A percentile compares a stretch with the other conserved stretches of the same genome.
Conservation (phyloP, 2,329 filamentous ascomycete species). For the Fusarium succisae region DNA sequence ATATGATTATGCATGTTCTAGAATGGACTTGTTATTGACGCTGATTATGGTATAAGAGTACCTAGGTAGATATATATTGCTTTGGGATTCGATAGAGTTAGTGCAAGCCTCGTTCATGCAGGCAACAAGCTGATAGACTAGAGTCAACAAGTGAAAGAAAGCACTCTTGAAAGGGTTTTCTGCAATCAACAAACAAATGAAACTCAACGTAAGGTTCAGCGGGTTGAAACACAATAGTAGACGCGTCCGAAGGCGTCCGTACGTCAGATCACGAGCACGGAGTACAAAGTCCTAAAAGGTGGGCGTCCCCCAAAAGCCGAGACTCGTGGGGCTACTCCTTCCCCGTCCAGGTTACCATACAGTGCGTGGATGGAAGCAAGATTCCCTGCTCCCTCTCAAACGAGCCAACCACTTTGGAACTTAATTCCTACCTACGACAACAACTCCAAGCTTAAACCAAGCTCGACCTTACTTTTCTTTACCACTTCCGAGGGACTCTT, state of each 20-base stretch:
- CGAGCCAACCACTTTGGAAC: conserved; percentile 30
- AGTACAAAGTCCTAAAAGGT: conserved; percentile 24
- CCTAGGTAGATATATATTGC: neutral
- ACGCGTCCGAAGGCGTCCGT: conserved; percentile 3
- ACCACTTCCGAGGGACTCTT: conserved; percentile 1
- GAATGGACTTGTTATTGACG: neutral
- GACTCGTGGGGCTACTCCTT: conserved; percentile 35
- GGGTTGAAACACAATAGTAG: conserved; percentile 1
- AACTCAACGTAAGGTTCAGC: neutral
- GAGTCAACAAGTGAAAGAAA: neutral
- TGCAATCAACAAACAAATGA: neutral
- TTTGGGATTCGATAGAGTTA: too few relatives aligned
- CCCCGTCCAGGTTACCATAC: conserved; percentile 21
- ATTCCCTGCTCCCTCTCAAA: conserved; percentile 32
- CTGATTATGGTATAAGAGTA: neutral
- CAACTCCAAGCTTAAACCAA: conserved; percentile 3
- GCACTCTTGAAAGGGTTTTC: neutral
- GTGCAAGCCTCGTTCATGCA: neutral
- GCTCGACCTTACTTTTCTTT: neutral
- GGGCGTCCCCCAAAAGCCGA: conserved; percentile 5
- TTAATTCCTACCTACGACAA: conserved; percentile 28
- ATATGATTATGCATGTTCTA: conserved; percentile 3
- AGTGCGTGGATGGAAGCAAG: conserved; percentile 20
- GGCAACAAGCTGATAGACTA: neutral
- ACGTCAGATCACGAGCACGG: conserved; percentile 32